phyloP scores from a whole-genome alignment of 2,329 filamentous ascomycete genomes.

The Xylariomycetidae sp. region DNA sequence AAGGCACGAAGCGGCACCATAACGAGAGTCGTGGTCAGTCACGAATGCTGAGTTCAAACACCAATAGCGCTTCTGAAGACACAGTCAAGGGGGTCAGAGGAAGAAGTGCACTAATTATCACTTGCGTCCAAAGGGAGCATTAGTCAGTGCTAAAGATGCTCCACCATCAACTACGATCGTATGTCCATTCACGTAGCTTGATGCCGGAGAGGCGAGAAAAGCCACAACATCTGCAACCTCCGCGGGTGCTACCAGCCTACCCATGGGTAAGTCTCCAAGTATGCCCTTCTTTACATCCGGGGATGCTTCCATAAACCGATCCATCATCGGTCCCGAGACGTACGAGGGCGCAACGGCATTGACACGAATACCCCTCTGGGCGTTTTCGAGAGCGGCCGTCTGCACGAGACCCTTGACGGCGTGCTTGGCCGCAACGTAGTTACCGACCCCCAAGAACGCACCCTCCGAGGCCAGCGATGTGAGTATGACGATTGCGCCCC shows the following conservation, averaged over 20 bases:
- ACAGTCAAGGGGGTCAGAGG: too few species aligned
- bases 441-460: slow-evolving; percentile 11
- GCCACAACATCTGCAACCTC: slow-evolving; percentile 15
- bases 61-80: too few species aligned
- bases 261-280: slow-evolving; percentile 14
- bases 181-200: slow-evolving; percentile 17
- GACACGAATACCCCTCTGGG: slow-evolving; percentile 9
- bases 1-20: too few species aligned
- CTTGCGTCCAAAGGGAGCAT: slow-evolving; percentile 10
- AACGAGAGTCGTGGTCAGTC: too few species aligned
- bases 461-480: slow-evolving; percentile 15
- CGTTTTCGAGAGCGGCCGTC: slow-evolving; percentile 14
- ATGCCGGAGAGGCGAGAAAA: slow-evolving; percentile 14
- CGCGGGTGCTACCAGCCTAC: slow-evolving; percentile 5
- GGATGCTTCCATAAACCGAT: slow-evolving; percentile 10
- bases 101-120: too few species aligned
- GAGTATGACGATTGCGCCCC: slow-evolving; percentile 15
- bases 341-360: slow-evolving; percentile 15
- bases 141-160: slow-evolving; percentile 10
- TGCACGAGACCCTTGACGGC: slow-evolving; percentile 17
- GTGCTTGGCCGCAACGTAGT: slow-evolving; percentile 14
- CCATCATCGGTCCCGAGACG: slow-evolving; percentile 14
- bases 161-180: slow-evolving; percentile 15
- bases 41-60: too few species aligned
- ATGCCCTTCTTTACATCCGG: slow-evolving; percentile 11